Conservation (phyloP, 2,329 filamentous ascomycete species). For the Aspergillus brasiliensis region DNA sequence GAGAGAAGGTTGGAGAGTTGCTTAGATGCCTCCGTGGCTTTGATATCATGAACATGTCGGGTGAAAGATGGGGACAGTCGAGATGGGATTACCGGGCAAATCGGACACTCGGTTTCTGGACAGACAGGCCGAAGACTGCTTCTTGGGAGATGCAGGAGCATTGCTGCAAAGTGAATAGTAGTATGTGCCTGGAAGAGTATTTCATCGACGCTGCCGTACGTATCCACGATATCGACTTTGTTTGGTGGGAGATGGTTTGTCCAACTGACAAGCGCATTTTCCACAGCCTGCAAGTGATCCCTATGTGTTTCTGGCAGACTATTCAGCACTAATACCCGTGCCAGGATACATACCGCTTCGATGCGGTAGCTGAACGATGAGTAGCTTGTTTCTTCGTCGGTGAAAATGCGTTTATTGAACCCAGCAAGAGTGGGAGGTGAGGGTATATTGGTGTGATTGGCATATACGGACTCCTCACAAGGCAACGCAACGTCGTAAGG, state of each 20-base stretch:
- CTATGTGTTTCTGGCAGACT: constrained; percentile 43
- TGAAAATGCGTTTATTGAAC: constrained; percentile 66
- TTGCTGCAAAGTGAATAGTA: constrained; percentile 53
- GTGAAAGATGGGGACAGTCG: constrained; percentile 37
- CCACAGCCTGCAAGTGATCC: constrained; percentile 61
- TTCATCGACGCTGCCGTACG: constrained; percentile 73
- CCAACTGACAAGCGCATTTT: constrained; percentile 68
- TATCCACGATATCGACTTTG: constrained; percentile 69
- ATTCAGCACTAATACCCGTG: constrained; percentile 63
- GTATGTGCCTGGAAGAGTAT: constrained; percentile 44
- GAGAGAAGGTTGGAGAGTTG: constrained; percentile 37
- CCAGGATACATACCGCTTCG: constrained; percentile 74
- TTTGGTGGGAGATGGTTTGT: constrained; percentile 70
- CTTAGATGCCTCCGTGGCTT: constrained; percentile 38
- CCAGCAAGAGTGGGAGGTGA: constrained; percentile 57
- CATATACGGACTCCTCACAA: constrained; percentile 70
- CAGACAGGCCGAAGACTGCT: constrained; percentile 60
- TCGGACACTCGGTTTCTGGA: constrained; percentile 15
- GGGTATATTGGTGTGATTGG: constrained; percentile 56
- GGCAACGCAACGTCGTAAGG: constrained; percentile 69
- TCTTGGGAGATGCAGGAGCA: constrained; percentile 74
- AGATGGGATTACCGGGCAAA: constrained; percentile 25
- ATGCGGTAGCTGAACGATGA: constrained; percentile 85
- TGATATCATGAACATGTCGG: constrained; percentile 38
- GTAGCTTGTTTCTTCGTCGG: constrained; percentile 61